A percentile compares a stretch with the other conserved stretches of the same genome.
phyloP scores from a whole-genome alignment of 1,284 basidiomycete species.

The Ustilago bromivora region DNA sequence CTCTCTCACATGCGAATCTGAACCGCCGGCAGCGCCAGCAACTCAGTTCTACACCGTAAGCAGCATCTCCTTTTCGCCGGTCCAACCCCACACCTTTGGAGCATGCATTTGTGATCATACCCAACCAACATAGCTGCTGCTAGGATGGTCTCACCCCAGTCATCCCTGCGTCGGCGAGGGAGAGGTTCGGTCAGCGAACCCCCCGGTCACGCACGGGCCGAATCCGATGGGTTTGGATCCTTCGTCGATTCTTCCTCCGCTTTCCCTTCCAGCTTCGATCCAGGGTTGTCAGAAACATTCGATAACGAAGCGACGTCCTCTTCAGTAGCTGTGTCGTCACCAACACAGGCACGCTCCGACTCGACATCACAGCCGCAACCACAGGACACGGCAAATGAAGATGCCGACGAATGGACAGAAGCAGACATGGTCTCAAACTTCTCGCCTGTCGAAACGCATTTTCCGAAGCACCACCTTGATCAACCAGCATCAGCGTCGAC shows the following conservation, averaged over 20 bases:
- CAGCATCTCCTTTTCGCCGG: background rate
- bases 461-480: background rate
- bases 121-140: background rate
- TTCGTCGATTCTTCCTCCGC: conserved; percentile 44
- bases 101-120: conserved; percentile 13
- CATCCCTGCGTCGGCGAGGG: conserved; percentile 41
- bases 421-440: conserved; percentile 56
- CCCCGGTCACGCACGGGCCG: conserved; percentile 24
- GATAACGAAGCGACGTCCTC: conserved; percentile 26
- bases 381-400: conserved; percentile 8
- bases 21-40: conserved; percentile 18
- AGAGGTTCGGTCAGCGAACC: conserved; percentile 40
- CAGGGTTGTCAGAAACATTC: conserved; percentile 23
- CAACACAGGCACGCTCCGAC: conserved; percentile 13
- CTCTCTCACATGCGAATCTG: background rate
- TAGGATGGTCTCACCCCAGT: conserved; percentile 45
- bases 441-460: conserved; percentile 35
- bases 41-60: background rate
- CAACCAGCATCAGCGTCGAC: background rate
- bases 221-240: conserved; percentile 52
- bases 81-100: background rate
- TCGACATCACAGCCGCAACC: conserved; percentile 7
- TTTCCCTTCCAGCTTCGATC: conserved; percentile 41
- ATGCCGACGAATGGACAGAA: conserved; percentile 47
- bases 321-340: conserved; percentile 16